These are phyloP conservation scores for Salix viminalis DNA, from an alignment of 345 rosid genomes.

Conservation along the genomic window DNA sequence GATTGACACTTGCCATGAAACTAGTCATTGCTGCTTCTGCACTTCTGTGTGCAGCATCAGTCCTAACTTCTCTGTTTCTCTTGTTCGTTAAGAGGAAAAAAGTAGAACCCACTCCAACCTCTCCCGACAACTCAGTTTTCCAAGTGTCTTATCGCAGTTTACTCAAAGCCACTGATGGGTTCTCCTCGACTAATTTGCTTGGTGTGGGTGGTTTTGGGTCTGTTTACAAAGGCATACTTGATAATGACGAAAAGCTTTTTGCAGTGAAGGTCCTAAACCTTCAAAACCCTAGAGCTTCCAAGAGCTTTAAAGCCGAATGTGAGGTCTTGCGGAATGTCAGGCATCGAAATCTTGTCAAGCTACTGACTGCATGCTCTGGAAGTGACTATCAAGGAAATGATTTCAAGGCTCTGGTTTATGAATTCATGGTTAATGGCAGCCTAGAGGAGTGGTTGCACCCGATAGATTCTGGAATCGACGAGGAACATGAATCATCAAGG, in stretches of 20 bases:
- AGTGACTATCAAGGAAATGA: conserved; percentile 15
- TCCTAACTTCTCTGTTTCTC: not conserved
- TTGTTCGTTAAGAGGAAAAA: not conserved
- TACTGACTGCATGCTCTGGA: conserved; percentile 17
- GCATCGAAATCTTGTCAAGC: conserved; percentile 24
- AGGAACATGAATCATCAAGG: not conserved
- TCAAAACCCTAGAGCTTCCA: conserved; percentile 4
- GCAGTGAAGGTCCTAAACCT: conserved; percentile 24
- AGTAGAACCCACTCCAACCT: not conserved
- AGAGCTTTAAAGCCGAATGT: conserved; percentile 18
- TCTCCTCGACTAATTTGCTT: conserved; percentile 11
- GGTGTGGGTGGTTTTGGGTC: conserved; percentile 19
- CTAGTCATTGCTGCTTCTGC: not conserved
- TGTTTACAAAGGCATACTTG: conserved; percentile 19
- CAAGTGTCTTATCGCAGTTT: not conserved
- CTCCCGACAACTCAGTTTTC: not conserved
- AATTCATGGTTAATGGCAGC: conserved; percentile 19
- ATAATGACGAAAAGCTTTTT: not conserved
- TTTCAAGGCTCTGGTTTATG: conserved; percentile 24
- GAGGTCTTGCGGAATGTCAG: conserved; percentile 11
- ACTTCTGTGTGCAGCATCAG: not conserved
- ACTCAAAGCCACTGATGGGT: conserved; percentile 4
- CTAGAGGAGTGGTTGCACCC: conserved; percentile 23
- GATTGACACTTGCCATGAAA: not conserved
- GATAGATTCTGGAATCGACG: not conserved